Percentiles rank a stretch among this genome's conserved stretches.
phyloP scores from a whole-genome alignment of 2,329 filamentous ascomycete genomes.

The Phyllosticta paracitricarpa region DNA sequence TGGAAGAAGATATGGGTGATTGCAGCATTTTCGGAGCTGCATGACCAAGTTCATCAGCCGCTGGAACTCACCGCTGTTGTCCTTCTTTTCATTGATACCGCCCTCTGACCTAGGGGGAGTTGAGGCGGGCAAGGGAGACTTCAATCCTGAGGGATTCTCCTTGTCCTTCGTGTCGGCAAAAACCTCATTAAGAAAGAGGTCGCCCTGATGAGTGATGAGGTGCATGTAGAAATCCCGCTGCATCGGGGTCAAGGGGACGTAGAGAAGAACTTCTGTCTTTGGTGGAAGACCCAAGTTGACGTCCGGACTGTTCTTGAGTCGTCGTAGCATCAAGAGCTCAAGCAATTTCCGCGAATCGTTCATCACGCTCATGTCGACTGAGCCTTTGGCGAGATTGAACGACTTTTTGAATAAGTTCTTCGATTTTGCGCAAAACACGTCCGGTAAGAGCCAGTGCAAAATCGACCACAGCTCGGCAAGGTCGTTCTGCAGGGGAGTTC shows the following conservation, averaged over 20 bases:
- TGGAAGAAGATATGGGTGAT: slow-evolving; percentile 44
- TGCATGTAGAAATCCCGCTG: slow-evolving; percentile 50
- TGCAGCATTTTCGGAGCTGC: slow-evolving; percentile 47
- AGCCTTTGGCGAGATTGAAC: slow-evolving; percentile 47
- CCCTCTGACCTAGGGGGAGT: background rate
- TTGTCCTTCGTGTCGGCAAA: slow-evolving; percentile 40
- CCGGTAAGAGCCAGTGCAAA: slow-evolving; percentile 47
- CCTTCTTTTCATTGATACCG: slow-evolving; percentile 1
- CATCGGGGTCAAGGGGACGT: slow-evolving; percentile 48
- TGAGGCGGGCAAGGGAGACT: background rate
- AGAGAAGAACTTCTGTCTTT: slow-evolving; percentile 48
- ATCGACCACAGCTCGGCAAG: slow-evolving; percentile 48
- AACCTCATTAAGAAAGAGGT: slow-evolving; percentile 41
- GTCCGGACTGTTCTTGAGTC: slow-evolving; percentile 46
- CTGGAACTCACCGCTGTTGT: slow-evolving; percentile 61
- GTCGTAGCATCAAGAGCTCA: slow-evolving; percentile 48
- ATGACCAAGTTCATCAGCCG: slow-evolving; percentile 47
- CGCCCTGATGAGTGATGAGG: slow-evolving; percentile 45
- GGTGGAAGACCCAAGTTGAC: slow-evolving; percentile 46
- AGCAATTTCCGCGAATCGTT: slow-evolving; percentile 43
- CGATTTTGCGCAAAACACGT: slow-evolving; percentile 46
- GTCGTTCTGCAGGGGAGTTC: slow-evolving; percentile 51
- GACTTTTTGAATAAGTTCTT: slow-evolving; percentile 43
- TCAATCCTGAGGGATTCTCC: slow-evolving; percentile 30
- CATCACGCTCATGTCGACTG: slow-evolving; percentile 44